phyloP scores from a whole-genome alignment of 164 flowering plant genomes.

The Magnolia kwangsiensis region DNA sequence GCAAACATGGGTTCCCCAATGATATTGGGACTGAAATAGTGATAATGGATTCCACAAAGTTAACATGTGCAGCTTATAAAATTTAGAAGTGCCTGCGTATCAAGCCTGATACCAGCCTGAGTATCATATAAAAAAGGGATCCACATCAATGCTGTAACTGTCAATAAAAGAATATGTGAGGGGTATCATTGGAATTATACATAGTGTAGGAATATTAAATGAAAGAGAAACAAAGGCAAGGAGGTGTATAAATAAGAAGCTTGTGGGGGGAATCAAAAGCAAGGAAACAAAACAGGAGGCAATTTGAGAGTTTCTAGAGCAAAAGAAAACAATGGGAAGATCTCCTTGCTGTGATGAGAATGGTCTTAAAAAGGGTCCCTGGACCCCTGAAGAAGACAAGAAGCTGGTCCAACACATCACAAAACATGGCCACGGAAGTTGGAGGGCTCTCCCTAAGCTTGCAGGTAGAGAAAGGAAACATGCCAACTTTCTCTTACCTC shows the following conservation, averaged over 20 bases:
- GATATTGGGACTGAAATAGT: too few species aligned
- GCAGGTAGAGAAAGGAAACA: constrained; percentile 7
- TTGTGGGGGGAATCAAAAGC: not conserved
- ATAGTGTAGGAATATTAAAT: not conserved
- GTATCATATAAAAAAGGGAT: too few species aligned
- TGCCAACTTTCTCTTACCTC: not conserved
- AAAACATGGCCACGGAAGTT: constrained; percentile 20
- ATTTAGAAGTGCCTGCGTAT: too few species aligned
- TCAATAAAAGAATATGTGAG: not conserved
- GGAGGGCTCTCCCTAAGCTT: constrained; percentile 24
- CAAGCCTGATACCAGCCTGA: too few species aligned
- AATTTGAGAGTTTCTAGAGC: not conserved
- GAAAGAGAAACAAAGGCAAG: not conserved
- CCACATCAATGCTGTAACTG: not conserved
- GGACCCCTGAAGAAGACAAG: constrained; percentile 22
- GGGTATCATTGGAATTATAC: not conserved
- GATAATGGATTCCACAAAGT: too few species aligned
- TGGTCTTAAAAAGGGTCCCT: constrained; percentile 22
- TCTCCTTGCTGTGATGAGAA: constrained; percentile 20
- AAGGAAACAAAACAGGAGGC: not conserved
- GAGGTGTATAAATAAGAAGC: not conserved
- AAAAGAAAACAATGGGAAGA: constrained; percentile 12
- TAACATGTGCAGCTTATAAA: too few species aligned
- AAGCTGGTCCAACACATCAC: constrained; percentile 17
- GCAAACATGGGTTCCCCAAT: too few species aligned